phyloP scores from a whole-genome alignment of 768 basidiomycete species.

The Rubroboletus satanas region DNA sequence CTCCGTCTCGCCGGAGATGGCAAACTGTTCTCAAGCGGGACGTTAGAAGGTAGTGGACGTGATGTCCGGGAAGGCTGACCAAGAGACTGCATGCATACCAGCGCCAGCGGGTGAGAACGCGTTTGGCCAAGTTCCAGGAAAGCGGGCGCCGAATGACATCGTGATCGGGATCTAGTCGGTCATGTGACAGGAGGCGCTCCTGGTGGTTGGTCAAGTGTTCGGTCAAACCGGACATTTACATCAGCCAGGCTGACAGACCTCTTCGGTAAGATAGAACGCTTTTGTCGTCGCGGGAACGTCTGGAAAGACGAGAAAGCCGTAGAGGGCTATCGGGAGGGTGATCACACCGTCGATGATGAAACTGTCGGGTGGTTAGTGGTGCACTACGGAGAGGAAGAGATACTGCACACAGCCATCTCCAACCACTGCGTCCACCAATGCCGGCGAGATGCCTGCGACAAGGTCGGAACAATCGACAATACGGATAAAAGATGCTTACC shows the following conservation, averaged over 20 bases:
- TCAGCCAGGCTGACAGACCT: conserved; percentile 36
- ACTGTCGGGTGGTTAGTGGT: conserved; percentile 26
- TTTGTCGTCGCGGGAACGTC: conserved; percentile 62
- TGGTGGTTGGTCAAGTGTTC: conserved; percentile 17
- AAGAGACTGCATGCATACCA: conserved; percentile 67
- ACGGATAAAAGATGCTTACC: conserved; percentile 31
- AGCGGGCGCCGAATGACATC: conserved; percentile 42
- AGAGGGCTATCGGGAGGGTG: conserved; percentile 65
- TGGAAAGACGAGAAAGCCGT: conserved; percentile 71
- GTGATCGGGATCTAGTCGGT: conserved; percentile 42
- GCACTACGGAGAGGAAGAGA: neutral
- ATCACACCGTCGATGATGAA: conserved; percentile 72
- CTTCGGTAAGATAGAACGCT: conserved; percentile 59
- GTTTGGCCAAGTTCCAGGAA: conserved; percentile 44
- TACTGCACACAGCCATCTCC: conserved; percentile 56
- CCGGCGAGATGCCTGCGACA: conserved; percentile 47
- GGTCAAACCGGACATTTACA: neutral
- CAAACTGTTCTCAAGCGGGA: conserved; percentile 43
- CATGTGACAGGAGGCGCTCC: conserved; percentile 52
- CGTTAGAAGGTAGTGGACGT: neutral
- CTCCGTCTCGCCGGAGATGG: conserved; percentile 63
- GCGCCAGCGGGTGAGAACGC: conserved; percentile 57
- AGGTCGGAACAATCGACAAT: neutral
- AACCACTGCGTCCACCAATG: conserved; percentile 51
- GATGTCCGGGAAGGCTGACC: conserved; percentile 32